Base-by-base conservation (phyloP, 2,329 filamentous ascomycete genomes). In the Tolypocladium amazonense region DNA sequence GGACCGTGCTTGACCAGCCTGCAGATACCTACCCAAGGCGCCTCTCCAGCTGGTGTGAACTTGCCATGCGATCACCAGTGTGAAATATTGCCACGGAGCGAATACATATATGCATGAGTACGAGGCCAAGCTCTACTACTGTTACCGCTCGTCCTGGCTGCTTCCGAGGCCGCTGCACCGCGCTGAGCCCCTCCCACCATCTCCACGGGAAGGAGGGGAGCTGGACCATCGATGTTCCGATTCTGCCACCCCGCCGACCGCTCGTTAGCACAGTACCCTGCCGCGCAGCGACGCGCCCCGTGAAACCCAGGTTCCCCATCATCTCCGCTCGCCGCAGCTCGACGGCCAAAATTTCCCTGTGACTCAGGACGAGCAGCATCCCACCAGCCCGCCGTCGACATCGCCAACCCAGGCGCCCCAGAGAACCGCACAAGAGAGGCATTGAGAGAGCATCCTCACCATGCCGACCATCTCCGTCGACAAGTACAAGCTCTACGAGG, bases 381-480 rank as follows among this genome's bases (percentile, higher is more conserved):
- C 52, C 33, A 41, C 60, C 56, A 56, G 57, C 58, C 58, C 62
- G 61, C 39, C 59, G 37, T 58, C 50, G 33, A 27, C 56, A 56
- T 54, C 57, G 52, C 52, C 57, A 15, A 39, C 47, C 35, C 30
- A 35, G 57, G 50, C 33, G 47, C 33, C 33, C 33, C 30, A 11
- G 8, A 39, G 12, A 54, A 33, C 33, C 57, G 56, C 55, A 35
- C 56, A 41, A 27, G 33, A 50, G 55, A 67, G 64, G 62, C 64
- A 67, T 65, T 63, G 66, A 67, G 64, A 60, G 59, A 60, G 58
- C 56, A 53, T 59, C 69, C 66, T 72, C 72, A 74, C 61, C 66
- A 97, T 97, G 94, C 94, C 94, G 77, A 99, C 94, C 73, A 97
- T 99, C 69, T 83, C 88, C 68, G 92, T 97, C 69, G 90, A 97